A percentile compares a stretch with the other conserved stretches of the same genome.
Evolutionary conservation across 345 rosid genomes (phyloP).

Genomic region (Populus davidiana): DNA sequence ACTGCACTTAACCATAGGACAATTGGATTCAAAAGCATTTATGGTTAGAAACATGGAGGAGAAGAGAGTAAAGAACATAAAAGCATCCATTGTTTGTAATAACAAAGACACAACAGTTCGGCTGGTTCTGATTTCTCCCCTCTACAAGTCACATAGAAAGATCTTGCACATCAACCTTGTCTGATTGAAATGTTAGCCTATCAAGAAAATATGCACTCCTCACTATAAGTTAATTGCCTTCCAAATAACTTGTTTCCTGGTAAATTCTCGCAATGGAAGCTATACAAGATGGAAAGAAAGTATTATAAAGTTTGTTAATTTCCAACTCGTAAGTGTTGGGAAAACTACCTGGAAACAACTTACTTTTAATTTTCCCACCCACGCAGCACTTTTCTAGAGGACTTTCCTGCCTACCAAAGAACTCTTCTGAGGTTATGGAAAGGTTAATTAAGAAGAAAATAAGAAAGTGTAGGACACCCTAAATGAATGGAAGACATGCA

Average conservation of each 20-base stretch:
- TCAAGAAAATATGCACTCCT: not conserved
- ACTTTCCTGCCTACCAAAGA: constrained; percentile 1
- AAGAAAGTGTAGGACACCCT: not conserved
- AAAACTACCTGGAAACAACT: not conserved
- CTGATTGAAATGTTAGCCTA: not conserved
- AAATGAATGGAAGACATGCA: not conserved
- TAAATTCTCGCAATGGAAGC: not conserved
- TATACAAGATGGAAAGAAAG: not conserved
- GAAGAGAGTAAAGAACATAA: constrained; percentile 17
- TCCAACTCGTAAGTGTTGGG: too few relatives aligned
- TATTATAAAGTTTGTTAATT: too few relatives aligned
- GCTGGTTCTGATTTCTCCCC: not conserved
- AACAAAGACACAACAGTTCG: not conserved
- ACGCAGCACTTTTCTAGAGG: not conserved
- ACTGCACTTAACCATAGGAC: constrained; percentile 29
- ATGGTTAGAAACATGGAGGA: constrained; percentile 9
- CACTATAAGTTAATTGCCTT: not conserved
- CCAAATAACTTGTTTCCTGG: not conserved
- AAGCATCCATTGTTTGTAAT: constrained; percentile 17
- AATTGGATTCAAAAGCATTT: constrained; percentile 18
- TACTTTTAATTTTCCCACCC: not conserved
- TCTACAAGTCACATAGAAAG: not conserved
- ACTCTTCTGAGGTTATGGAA: not conserved
- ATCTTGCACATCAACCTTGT: not conserved
- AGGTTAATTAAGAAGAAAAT: not conserved